Evolutionary conservation across 495 filamentous ascomycete species (phyloP).

Genomic region (Daldinia childiae): DNA sequence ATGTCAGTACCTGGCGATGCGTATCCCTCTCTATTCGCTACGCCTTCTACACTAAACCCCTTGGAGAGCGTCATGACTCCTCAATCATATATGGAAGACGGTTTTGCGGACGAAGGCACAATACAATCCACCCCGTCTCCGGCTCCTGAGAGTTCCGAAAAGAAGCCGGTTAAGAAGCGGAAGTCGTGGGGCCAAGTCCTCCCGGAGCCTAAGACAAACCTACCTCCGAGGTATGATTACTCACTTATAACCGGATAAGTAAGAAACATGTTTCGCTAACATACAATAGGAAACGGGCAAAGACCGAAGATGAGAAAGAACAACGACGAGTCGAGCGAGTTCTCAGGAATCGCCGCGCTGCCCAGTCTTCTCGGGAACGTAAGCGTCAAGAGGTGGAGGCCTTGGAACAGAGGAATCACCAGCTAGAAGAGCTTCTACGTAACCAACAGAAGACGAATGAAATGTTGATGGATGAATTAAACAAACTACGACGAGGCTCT

Average conservation of each 20-base stretch:
- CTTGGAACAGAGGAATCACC: conserved; percentile 79
- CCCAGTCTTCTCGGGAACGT: conserved; percentile 94
- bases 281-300: conserved; percentile 83
- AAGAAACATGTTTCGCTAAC: conserved; percentile 11
- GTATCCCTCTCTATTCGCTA: conserved; percentile 61
- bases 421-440: conserved; percentile 71
- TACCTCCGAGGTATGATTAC: conserved; percentile 83
- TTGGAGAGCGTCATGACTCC: conserved; percentile 59
- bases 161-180: conserved; percentile 91
- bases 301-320: conserved; percentile 98
- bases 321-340: conserved; percentile 97
- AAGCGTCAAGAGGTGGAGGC: conserved; percentile 94
- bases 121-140: conserved; percentile 31
- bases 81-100: conserved; percentile 48
- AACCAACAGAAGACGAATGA: conserved; percentile 73
- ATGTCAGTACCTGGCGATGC: conserved; percentile 61
- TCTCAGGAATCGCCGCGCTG: conserved; percentile 92
- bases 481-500: conserved; percentile 66
- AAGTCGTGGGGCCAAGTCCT: conserved; percentile 99
- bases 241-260: neutral
- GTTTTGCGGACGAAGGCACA: conserved; percentile 11
- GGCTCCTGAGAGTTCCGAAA: conserved; percentile 57
- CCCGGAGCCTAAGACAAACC: conserved; percentile 94
- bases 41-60: conserved; percentile 49
- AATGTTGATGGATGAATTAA: conserved; percentile 70